Conservation (phyloP, 441 rosid species). For the Gossypium schwendimanii region DNA sequence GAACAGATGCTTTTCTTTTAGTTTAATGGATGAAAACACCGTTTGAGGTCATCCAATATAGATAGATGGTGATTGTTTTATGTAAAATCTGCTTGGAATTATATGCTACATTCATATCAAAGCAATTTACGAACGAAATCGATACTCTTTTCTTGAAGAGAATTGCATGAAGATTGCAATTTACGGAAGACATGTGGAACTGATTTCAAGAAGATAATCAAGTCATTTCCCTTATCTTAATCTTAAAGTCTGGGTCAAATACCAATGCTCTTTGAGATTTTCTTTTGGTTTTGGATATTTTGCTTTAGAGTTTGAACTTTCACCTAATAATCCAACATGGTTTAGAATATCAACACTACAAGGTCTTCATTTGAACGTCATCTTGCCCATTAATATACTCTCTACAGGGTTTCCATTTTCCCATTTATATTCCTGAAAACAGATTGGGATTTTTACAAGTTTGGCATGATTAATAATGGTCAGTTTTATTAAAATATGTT, state of each 20-base stretch:
- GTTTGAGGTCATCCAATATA: background rate
- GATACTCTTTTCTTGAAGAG: background rate
- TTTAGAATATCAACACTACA: background rate
- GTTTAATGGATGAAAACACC: background rate
- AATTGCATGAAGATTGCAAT: background rate
- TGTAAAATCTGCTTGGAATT: background rate
- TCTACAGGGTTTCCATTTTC: background rate
- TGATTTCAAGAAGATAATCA: background rate
- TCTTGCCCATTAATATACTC: background rate
- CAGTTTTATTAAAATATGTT: too few species aligned
- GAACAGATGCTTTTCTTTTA: background rate
- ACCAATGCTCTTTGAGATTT: background rate
- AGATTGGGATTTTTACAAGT: background rate
- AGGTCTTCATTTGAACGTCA: background rate
- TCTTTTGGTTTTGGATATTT: background rate
- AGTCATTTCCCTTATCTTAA: background rate
- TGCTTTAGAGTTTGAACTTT: background rate
- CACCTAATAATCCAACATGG: background rate
- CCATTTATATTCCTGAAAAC: background rate
- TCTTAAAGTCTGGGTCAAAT: background rate
- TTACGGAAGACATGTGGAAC: background rate
- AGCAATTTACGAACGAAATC: background rate
- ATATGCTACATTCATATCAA: background rate
- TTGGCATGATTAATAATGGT: background rate
- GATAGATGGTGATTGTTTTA: background rate